A percentile compares a stretch with the other conserved stretches of the same genome.
Conservation (phyloP, 768 basidiomycete genomes). For the Lactarius trivialis region DNA sequence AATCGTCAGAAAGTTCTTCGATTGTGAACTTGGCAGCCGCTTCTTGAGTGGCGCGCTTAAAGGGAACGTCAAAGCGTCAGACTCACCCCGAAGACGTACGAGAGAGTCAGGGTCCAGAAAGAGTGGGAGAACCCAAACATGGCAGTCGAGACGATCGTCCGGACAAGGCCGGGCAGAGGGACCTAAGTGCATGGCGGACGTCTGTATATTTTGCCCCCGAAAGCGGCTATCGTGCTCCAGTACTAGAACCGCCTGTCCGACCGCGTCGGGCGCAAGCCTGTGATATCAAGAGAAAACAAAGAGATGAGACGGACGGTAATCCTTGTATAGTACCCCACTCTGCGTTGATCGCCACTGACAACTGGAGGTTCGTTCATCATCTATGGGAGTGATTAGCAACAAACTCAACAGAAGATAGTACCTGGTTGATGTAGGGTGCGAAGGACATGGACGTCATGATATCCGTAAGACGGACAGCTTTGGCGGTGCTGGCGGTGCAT, state of each 20-base stretch:
- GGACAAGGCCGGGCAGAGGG: constrained; percentile 33
- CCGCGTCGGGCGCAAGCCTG: too few species aligned
- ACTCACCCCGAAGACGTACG: neutral
- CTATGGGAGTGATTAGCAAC: constrained; percentile 25
- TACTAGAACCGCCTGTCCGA: too few species aligned
- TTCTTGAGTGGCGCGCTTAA: too few species aligned
- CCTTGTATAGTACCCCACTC: constrained; percentile 44
- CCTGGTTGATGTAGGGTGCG: constrained; percentile 46
- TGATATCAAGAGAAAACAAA: neutral
- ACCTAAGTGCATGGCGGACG: too few species aligned
- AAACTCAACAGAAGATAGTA: constrained; percentile 5
- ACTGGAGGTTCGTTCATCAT: constrained; percentile 37
- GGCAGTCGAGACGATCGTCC: constrained; percentile 30
- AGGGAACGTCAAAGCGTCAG: neutral
- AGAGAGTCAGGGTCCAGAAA: constrained; percentile 29
- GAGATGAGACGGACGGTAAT: constrained; percentile 36
- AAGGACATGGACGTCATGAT: constrained; percentile 25
- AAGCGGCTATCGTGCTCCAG: too few species aligned
- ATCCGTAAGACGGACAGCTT: neutral
- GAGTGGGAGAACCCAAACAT: constrained; percentile 33
- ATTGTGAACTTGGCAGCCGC: too few species aligned
- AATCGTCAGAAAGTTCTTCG: constrained; percentile 55
- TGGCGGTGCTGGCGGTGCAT: neutral
- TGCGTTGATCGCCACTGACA: constrained; percentile 38
- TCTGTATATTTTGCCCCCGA: too few species aligned